Base-by-base conservation (phyloP, 306 rosid species). In the Quillaja saponaria region DNA sequence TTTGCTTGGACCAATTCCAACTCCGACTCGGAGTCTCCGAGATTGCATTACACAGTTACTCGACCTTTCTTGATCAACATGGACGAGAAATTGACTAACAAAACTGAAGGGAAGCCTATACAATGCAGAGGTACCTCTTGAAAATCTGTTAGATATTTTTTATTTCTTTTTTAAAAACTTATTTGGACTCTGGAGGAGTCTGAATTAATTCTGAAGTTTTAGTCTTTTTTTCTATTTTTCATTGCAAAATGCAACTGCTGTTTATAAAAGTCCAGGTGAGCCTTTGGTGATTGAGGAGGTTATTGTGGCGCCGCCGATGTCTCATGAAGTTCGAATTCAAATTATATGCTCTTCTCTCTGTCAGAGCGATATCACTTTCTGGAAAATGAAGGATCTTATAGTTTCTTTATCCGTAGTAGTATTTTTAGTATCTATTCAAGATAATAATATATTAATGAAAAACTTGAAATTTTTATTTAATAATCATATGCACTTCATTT, bases 271-370 rank as follows among this genome's bases (percentile, higher is more conserved):
- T 39, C 68, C 87, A 18, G 75, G 82, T 0, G 81, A 82, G 64
- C 79, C 87, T 3, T 65, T 82, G 12, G 77, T 75, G 65, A 57
- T 72, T 0, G 87, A 82, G 78, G 84, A 82, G 61, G 47, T 82
- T 39, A 34, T 69, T 6, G 84, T 82, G 63, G 84, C 81, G n/a
- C 80, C 84, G 21, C 84, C 84, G 1, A 68, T 78, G 84, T 37
- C 77, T 34, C 67, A 28, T 44, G 87, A 82, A 63, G 75, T 64
- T 50, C 82, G 87, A 47, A 63, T 82, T 65, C 74, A 79, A 42
- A 75, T 82, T 41, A 41, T 82, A 28, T 78, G 79, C 51, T 71
- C 84, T 40, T 82, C 84, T 51, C 76, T 82, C 13, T 82, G 87
- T 45, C 69, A 68, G 13, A 82, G 79, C 13, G 87, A 82, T 48